These are phyloP conservation scores for Helminthosporium solani DNA, from an alignment of 2,329 filamentous ascomycete genomes.

Conservation along the genomic window DNA sequence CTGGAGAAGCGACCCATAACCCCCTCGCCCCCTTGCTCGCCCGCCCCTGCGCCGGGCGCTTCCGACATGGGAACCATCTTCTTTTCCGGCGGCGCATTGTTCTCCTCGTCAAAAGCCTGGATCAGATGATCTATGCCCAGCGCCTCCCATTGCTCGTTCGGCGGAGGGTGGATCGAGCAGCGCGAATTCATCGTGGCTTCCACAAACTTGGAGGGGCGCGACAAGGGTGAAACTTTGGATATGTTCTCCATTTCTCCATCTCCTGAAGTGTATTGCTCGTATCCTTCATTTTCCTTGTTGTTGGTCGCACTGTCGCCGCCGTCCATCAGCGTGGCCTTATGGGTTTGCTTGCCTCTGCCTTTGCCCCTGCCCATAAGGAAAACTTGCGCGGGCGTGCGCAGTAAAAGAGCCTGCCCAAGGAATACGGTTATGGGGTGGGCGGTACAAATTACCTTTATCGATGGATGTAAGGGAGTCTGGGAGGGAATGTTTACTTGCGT, in stretches of 20 bases:
- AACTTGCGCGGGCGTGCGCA: too few relatives aligned
- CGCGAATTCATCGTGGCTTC: slow-evolving; percentile 60
- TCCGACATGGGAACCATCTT: background rate
- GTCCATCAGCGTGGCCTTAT: background rate
- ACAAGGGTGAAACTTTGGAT: slow-evolving; percentile 9
- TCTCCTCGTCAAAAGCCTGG: slow-evolving; percentile 65
- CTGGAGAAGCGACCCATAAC: slow-evolving; percentile 32
- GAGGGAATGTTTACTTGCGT: background rate
- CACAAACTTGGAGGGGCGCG: slow-evolving; percentile 53
- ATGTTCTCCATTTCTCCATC: background rate
- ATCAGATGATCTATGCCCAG: slow-evolving; percentile 97
- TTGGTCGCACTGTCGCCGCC: background rate
- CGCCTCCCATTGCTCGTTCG: slow-evolving; percentile 66
- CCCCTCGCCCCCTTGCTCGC: slow-evolving; percentile 16
- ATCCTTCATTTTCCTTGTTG: slow-evolving; percentile 1
- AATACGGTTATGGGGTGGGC: background rate
- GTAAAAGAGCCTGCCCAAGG: too few relatives aligned
- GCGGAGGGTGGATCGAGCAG: slow-evolving; percentile 31
- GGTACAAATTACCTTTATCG: background rate
- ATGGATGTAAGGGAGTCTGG: background rate
- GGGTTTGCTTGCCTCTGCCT: slow-evolving; percentile 2
- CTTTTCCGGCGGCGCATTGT: slow-evolving; percentile 8
- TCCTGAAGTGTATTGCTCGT: background rate
- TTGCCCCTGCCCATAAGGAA: slow-evolving; percentile 1
- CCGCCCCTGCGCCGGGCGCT: background rate